Conservation (phyloP, 2,329 filamentous ascomycete species). For the Bipolaris oryzae region DNA sequence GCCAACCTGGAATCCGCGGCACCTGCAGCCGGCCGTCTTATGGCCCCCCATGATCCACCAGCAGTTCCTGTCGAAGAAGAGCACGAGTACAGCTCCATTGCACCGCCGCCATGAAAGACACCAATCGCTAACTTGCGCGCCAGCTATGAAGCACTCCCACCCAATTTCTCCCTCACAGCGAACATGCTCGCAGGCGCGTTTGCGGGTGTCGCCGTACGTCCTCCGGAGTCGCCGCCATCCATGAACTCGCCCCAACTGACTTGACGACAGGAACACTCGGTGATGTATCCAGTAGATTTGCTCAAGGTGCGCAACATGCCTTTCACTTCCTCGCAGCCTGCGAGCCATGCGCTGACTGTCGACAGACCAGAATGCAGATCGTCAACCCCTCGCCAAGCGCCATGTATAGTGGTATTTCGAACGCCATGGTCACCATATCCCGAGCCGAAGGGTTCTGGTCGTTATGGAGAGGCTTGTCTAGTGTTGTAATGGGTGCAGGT, state of each 20-base stretch:
- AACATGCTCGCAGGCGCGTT: slow-evolving; percentile 98
- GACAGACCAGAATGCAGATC: slow-evolving; percentile 96
- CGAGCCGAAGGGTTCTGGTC: slow-evolving; percentile 86
- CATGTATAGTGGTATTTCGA: slow-evolving; percentile 87
- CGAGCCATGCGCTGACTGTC: slow-evolving; percentile 27
- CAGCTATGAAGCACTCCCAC: slow-evolving; percentile 89
- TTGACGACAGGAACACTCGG: slow-evolving; percentile 80
- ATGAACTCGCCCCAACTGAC: slow-evolving; percentile 28
- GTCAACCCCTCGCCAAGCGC: slow-evolving; percentile 80
- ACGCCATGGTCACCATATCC: slow-evolving; percentile 91
- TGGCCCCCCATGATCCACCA: slow-evolving; percentile 50
- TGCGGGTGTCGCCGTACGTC: slow-evolving; percentile 87
- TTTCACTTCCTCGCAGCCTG: neutral
- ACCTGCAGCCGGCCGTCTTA: slow-evolving; percentile 46
- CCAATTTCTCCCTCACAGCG: slow-evolving; percentile 89
- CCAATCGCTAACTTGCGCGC: slow-evolving; percentile 29
- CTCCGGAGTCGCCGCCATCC: slow-evolving; percentile 18
- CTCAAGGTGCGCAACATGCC: slow-evolving; percentile 74
- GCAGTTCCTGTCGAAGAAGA: slow-evolving; percentile 47
- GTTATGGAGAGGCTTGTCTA: slow-evolving; percentile 95
- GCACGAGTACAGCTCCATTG: slow-evolving; percentile 46
- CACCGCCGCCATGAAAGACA: slow-evolving; percentile 6
- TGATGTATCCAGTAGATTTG: slow-evolving; percentile 98
- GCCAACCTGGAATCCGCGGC: slow-evolving; percentile 46
- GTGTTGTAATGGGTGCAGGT: slow-evolving; percentile 95